Evolutionary conservation across 2,329 filamentous ascomycete species (phyloP), one percentile per base, ranked within the genome.

Genomic region (Cladophialophora yegresii): DNA sequence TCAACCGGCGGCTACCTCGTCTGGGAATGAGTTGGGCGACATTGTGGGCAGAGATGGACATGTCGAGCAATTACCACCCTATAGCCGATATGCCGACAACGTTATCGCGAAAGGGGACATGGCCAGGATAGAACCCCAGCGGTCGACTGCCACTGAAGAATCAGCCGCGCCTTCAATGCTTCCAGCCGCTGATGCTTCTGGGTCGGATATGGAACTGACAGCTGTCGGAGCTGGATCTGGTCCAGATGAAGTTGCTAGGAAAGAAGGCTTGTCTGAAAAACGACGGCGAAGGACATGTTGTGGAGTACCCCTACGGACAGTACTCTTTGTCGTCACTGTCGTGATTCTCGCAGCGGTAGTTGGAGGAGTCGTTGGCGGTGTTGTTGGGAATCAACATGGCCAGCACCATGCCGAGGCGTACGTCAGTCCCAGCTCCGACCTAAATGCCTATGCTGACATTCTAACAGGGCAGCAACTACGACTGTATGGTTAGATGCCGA

Each of bases 1-100:
- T 71, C 89, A 89, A 72, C 82, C 90, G 67, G 90, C 89, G 0
- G 74, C 73, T 22, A 72, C 72, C 7, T 89, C 91, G 0, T 90
- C 92, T 62, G 91, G 91, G 58, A 92, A 96, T 77, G 93, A 96
- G 71, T 81, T 85, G n/a, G 91, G 89, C 54, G 92, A 93, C 74
- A 86, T 97, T 60, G 89, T 97, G 58, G 92, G 92, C 1, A 90
- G 90, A 0, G 87, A 96, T 72, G 93, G 93, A 0, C 92, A 97
- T 73, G 89, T 90, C 1, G 93, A 98, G 76, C 91, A 96, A 75
- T 80, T 97, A 20, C 93, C 93, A 12, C 93, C 93, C 0, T 98
- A 98, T 74, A 91, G 91, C 13, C 84, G 92, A 75, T 97, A 96
- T 76, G 91, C 93, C 2, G 90, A 96, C 58, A 89, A 91, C 62